phyloP scores from a whole-genome alignment of 176 grass and related monocot genomes.

The Dendrocalamus sinicus region DNA sequence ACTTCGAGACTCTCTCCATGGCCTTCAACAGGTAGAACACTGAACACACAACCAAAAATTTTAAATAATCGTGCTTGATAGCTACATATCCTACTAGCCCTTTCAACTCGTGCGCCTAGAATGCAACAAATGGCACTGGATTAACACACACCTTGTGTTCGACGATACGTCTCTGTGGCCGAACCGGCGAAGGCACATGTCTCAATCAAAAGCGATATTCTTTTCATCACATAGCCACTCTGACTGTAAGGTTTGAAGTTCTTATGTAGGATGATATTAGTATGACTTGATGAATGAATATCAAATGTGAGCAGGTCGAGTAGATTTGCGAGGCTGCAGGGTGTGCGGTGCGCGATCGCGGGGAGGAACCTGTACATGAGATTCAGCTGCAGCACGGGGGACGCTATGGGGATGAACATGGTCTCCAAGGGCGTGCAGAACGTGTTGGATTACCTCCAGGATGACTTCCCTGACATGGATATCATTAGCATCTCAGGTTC shows the following conservation, averaged over 20 bases:
- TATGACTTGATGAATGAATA: neutral
- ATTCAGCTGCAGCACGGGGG: constrained; percentile 87
- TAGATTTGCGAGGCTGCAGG: constrained; percentile 83
- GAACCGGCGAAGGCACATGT: neutral
- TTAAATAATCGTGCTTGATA: neutral
- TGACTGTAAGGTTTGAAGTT: neutral
- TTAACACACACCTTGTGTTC: neutral
- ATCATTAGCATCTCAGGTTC: constrained; percentile 91
- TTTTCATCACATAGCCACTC: neutral
- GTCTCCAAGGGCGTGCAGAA: constrained; percentile 93
- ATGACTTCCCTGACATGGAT: constrained; percentile 91
- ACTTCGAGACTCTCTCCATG: constrained; percentile 77
- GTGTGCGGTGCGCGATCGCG: constrained; percentile 73
- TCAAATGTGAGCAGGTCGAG: constrained; percentile 65
- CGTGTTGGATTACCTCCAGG: constrained; percentile 79
- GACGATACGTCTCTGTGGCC: constrained; percentile 9
- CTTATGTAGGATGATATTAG: neutral
- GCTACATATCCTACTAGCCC: neutral
- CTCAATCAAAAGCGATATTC: neutral
- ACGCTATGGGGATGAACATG: constrained; percentile 99
- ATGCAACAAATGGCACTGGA: neutral
- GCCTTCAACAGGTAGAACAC: constrained; percentile 78
- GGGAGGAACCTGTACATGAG: constrained; percentile 98
- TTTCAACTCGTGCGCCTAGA: neutral
- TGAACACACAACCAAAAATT: neutral